Percentiles rank a stretch among this genome's conserved stretches.
phyloP scores from a whole-genome alignment of 176 grass and related monocot species.

The Aegilops bicornis region DNA sequence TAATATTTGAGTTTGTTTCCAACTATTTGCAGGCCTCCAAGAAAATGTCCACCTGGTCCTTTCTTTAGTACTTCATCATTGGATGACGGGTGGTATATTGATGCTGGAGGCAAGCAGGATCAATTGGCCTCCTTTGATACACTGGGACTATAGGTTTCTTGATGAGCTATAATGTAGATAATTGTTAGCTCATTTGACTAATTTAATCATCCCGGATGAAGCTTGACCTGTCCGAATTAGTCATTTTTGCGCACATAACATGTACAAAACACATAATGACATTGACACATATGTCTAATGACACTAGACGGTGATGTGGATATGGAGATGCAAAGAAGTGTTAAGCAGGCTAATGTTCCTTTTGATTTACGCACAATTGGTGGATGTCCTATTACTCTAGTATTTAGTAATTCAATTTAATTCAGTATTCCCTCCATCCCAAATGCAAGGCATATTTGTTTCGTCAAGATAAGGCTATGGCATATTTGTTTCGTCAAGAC shows the following conservation, averaged over 20 bases:
- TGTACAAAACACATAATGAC: background rate
- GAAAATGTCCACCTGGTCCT: conserved; percentile 56
- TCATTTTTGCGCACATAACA: background rate
- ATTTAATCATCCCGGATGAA: background rate
- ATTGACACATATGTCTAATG: background rate
- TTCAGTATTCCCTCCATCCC: background rate
- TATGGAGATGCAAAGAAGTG: background rate
- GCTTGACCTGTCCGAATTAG: background rate
- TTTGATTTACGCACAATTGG: background rate
- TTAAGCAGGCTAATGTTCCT: background rate
- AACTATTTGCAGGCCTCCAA: conserved; percentile 58
- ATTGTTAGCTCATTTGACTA: background rate
- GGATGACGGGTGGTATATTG: conserved; percentile 35
- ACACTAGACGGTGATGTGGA: background rate
- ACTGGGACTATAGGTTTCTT: background rate
- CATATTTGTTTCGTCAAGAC: too few relatives aligned
- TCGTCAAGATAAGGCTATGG: background rate
- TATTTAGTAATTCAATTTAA: background rate
- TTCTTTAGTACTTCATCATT: conserved; percentile 28
- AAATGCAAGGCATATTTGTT: background rate
- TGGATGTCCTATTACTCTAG: background rate
- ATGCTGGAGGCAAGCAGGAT: conserved; percentile 58
- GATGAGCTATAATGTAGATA: background rate
- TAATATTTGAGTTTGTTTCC: background rate
- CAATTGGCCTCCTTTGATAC: conserved; percentile 59